Evolutionary conservation across 2,329 filamentous ascomycete genomes (phyloP), one percentile per base, ranked within the genome.

Genomic region (Claviceps cyperi): DNA sequence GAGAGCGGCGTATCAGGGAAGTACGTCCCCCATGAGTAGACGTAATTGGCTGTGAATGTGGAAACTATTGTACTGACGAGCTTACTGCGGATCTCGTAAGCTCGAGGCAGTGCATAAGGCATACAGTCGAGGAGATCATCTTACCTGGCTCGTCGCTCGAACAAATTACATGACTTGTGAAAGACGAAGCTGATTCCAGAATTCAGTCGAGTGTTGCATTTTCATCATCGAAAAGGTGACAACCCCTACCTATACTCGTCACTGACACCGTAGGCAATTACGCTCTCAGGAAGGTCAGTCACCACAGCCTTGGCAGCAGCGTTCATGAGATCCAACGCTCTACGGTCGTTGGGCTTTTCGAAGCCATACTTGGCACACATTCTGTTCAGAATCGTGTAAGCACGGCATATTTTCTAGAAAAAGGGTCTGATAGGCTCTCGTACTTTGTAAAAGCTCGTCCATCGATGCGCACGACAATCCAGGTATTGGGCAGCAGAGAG

Each of bases 391-490:
- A 7, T 13, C 7, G 21, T 11, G 48, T 57, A 43, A 64, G 53
- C 13, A 21, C 37, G 39, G 11, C 39, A 13, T 41, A 5, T 14
- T 7, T n/a, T 24, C 19, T 14, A 11, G 8, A 1, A 19, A 3
- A 28, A 5, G 3, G 7, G 6, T 19, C 2, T 5, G 7, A 13
- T 14, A 13, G 19, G n/a, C 35, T 14, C 11, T 19, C 24, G 15
- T 71, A 94, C 88, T 94, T 96, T 60, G 90, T 92, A 68, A 98
- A 98, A 17, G 89, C 90, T 55, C 91, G 78, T 22, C 92, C 92
- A 68, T 98, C 92, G 60, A 98, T 83, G 53, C 92, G 83, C 50
- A 98, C 82, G 19, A 97, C 88, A 51, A 97, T 84, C 89, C 90
- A 98, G 24, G 91, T 97, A 62, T 94, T 94, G 49, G 83, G 87